phyloP scores from a whole-genome alignment of 176 grass and related monocot genomes.

The Oryza punctata region DNA sequence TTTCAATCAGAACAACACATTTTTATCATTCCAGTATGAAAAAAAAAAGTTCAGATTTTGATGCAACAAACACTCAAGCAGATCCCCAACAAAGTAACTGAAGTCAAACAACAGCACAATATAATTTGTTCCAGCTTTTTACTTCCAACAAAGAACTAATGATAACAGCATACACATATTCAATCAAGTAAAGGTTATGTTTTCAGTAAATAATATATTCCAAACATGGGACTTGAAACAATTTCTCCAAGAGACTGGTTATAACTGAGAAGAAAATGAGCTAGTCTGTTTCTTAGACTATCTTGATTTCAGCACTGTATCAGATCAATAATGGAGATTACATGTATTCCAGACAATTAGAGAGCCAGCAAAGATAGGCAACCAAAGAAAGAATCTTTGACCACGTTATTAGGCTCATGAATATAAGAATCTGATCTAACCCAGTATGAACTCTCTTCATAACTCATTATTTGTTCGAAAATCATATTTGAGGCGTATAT shows the following conservation, averaged over 20 bases:
- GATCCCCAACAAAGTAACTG: not conserved
- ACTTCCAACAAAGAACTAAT: not conserved
- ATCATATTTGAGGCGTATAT: not conserved
- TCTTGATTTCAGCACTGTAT: not conserved
- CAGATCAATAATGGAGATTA: not conserved
- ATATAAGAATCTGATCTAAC: not conserved
- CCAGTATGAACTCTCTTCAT: not conserved
- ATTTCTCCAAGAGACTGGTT: not conserved
- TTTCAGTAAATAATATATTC: not conserved
- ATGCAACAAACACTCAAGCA: not conserved
- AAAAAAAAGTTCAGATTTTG: not conserved
- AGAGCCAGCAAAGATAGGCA: not conserved
- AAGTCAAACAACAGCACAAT: slow-evolving; percentile 1
- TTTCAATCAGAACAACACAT: not conserved
- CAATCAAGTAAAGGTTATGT: not conserved
- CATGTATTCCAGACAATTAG: not conserved
- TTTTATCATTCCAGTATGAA: not conserved
- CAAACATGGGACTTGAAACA: not conserved
- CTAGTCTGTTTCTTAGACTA: not conserved
- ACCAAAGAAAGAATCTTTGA: not conserved
- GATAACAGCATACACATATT: not conserved
- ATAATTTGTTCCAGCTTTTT: not conserved
- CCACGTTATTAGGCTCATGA: not conserved
- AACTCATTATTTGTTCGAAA: not conserved
- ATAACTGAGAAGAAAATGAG: not conserved